Percentiles rank a stretch among this genome's conserved stretches.
Conservation (phyloP, 2,329 filamentous ascomycete species). For the Lachnellula occidentalis region DNA sequence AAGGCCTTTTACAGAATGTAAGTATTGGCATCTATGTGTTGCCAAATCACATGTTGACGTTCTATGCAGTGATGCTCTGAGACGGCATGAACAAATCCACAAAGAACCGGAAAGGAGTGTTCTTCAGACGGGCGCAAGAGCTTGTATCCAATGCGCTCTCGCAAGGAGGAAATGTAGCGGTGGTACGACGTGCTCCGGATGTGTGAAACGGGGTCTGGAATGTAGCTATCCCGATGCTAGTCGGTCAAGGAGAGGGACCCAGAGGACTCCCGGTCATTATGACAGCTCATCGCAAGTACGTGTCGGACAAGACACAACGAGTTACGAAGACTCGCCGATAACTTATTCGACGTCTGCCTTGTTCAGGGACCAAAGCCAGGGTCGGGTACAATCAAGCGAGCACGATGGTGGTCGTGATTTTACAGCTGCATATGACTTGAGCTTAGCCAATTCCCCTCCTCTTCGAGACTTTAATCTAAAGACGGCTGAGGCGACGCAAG, state of each 20-base stretch:
- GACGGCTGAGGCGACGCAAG: neutral
- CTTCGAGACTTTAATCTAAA: neutral
- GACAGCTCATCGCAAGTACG: neutral
- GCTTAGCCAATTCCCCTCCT: neutral
- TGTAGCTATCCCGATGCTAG: conserved; percentile 16
- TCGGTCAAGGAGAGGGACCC: neutral
- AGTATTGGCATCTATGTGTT: conserved; percentile 1
- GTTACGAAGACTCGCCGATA: conserved; percentile 10
- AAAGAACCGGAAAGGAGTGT: conserved; percentile 18
- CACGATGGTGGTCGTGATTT: neutral
- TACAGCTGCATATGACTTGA: neutral
- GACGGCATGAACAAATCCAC: conserved; percentile 22
- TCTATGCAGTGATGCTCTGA: conserved; percentile 20
- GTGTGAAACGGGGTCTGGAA: conserved; percentile 15
- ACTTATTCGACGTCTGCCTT: conserved; percentile 1
- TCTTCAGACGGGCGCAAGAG: conserved; percentile 18
- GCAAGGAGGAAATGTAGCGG: conserved; percentile 22
- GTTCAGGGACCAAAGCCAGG: neutral
- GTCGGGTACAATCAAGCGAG: neutral
- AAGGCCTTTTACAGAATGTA: conserved; percentile 25
- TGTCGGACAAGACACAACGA: neutral
- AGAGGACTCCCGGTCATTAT: neutral
- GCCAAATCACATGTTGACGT: neutral
- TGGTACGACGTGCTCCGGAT: conserved; percentile 14
- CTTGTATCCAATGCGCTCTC: conserved; percentile 20